Percentiles rank a stretch among this genome's conserved stretches.
Evolutionary conservation across 352 stramenopile species (phyloP).

Genomic region (Phytophthora colocasiae): DNA sequence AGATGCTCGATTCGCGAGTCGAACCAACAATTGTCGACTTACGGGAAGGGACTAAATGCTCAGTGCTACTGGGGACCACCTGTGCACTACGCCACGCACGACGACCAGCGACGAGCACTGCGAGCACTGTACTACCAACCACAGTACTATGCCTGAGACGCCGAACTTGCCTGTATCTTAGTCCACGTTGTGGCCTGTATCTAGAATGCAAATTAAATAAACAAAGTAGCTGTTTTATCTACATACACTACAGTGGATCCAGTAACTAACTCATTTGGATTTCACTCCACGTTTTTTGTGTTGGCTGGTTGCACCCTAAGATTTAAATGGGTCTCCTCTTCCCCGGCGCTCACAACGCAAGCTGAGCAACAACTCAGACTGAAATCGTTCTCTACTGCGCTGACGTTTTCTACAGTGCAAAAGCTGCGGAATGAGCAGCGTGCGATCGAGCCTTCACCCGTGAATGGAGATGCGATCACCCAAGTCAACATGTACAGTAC

Average conservation of each 20-base stretch:
- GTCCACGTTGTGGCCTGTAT: background rate
- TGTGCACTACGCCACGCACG: conserved; percentile 8
- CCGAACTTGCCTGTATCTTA: background rate
- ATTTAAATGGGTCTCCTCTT: no score
- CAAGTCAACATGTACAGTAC: no score
- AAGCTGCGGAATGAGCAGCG: background rate
- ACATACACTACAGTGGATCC: no score
- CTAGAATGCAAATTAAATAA: background rate
- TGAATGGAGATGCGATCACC: background rate
- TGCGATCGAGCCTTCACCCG: no score
- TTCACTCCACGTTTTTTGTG: no score
- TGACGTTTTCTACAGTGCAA: background rate
- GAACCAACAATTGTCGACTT: conserved; percentile 1
- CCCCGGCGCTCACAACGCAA: no score
- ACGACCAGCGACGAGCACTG: conserved; percentile 11
- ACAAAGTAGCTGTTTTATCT: background rate
- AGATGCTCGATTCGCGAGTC: conserved; percentile 18
- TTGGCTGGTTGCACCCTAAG: no score
- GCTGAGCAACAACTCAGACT: no score
- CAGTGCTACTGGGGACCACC: conserved; percentile 17
- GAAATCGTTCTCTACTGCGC: background rate
- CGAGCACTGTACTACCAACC: conserved; percentile 24
- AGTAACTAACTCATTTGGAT: no score
- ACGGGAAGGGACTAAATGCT: background rate
- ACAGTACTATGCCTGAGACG: conserved; percentile 18